Conservation (phyloP, 2,329 filamentous ascomycete genomes). For the Xylaria sp. region DNA sequence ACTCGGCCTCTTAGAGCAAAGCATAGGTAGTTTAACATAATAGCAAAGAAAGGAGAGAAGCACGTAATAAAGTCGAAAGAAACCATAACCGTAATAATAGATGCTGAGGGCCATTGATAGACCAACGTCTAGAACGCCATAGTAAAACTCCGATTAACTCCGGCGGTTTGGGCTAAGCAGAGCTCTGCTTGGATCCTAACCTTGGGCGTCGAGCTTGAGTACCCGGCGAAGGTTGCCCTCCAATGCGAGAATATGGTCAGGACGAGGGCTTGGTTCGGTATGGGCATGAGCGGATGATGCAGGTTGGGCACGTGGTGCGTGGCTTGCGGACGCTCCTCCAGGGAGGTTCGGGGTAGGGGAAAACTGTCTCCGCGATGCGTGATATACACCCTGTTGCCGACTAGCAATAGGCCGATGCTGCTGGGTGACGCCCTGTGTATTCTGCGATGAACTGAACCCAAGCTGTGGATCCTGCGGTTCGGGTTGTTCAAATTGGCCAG, state of each 20-base stretch:
- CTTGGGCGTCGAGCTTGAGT: conserved; percentile 55
- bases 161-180: conserved; percentile 4
- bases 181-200: conserved; percentile 25
- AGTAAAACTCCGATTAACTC: conserved; percentile 26
- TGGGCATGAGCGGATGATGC: conserved; percentile 34
- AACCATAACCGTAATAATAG: conserved; percentile 33
- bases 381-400: conserved; percentile 28
- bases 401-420: conserved; percentile 25
- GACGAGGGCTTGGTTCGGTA: conserved; percentile 38
- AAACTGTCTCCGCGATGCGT: conserved; percentile 28
- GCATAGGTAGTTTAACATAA: conserved; percentile 34
- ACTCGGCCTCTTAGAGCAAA: conserved; percentile 37
- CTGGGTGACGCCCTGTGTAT: conserved; percentile 29
- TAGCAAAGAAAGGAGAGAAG: conserved; percentile 37
- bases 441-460: conserved; percentile 27
- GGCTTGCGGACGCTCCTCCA: conserved; percentile 43
- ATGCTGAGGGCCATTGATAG: conserved; percentile 26
- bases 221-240: conserved; percentile 66
- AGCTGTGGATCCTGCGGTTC: conserved; percentile 12
- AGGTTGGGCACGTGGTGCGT: conserved; percentile 36
- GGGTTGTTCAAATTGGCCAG: conserved; percentile 48
- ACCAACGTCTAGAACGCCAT: conserved; percentile 41
- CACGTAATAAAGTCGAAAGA: conserved; percentile 31
- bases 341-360: conserved; percentile 33
- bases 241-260: conserved; percentile 60